Evolutionary conservation across 2,329 filamentous ascomycete genomes (phyloP), one percentile per base, ranked within the genome.

Genomic region (Trichoderma asperellum): DNA sequence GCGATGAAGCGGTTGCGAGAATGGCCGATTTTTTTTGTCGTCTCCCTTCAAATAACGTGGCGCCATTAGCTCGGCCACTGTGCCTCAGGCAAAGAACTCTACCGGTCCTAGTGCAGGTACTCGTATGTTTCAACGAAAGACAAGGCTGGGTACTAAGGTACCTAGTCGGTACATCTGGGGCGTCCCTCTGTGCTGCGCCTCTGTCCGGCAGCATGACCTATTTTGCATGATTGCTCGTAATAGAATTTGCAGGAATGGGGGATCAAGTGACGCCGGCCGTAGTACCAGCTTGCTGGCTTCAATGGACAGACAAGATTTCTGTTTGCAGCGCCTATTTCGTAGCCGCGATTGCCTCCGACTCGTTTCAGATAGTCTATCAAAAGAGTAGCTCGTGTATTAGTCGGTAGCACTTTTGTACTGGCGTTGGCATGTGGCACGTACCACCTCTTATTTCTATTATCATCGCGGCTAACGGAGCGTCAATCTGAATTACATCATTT

Each of bases 401-500:
- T 16, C 24, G n/a, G 29, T 16, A 18, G 34, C 14, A 49, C 21
- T 18, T 58, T 40, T 29, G n/a, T 47, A 34, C 63, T 52, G 63
- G 63, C 62, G 53, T 35, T 61, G 47, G 37, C 63, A 58, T 49
- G 55, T 67, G 58, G 63, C 57, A 68, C 57, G 65, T 68, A 55
- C 56, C 65, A 60, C 56, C 65, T 68, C 57, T 68, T 68, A 60
- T 61, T 68, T 61, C 65, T 47, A 60, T 40, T 18, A 32, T 61
- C 57, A 47, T 68, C 57, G 65, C 65, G 65, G 65, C 65, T 68
- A 68, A 68, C 65, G 21, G n/a, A 5, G 63, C 53, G 65, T 63
- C 67, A 63, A 43, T 58, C 60, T 63, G 59, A 69, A 63, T 68
- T 68, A 68, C 67, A 68, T 63, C 58, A 68, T 61, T 58, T 52